Conservation (phyloP, 2,329 filamentous ascomycete genomes). For the Alternaria consortialis region DNA sequence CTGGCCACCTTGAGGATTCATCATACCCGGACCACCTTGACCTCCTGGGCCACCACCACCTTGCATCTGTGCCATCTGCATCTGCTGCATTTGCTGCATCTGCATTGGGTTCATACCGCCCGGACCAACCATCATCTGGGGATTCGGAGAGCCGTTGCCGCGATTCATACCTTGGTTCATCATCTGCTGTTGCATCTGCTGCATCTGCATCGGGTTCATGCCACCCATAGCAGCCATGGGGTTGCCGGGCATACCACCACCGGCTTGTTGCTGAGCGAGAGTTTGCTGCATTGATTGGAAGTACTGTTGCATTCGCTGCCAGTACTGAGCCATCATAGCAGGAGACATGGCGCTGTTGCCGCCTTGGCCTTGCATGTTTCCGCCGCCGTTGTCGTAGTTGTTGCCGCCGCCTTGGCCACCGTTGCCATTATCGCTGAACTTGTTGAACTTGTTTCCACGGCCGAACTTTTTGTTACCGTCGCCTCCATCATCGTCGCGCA, state of each 20-base stretch:
- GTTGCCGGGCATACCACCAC: slow-evolving; percentile 42
- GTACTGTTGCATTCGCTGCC: slow-evolving; percentile 98
- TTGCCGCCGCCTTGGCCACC: slow-evolving; percentile 57
- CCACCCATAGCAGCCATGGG: slow-evolving; percentile 60
- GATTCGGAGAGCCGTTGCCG: slow-evolving; percentile 43
- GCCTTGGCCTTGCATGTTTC: slow-evolving; percentile 52
- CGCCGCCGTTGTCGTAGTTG: slow-evolving; percentile 57
- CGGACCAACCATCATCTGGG: slow-evolving; percentile 54
- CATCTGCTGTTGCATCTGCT: slow-evolving; percentile 54
- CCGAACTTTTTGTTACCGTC: slow-evolving; percentile 65
- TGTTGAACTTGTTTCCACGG: slow-evolving; percentile 49
- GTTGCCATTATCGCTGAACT: slow-evolving; percentile 43
- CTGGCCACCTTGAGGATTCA: slow-evolving; percentile 27
- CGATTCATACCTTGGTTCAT: slow-evolving; percentile 41
- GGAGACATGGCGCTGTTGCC: slow-evolving; percentile 77
- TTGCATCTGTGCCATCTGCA: slow-evolving; percentile 61
- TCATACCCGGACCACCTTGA: slow-evolving; percentile 38
- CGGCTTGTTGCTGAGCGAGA: slow-evolving; percentile 67
- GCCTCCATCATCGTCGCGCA: slow-evolving; percentile 83
- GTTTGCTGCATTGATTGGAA: slow-evolving; percentile 95
- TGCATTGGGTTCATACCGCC: slow-evolving; percentile 75
- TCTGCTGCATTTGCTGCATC: slow-evolving; percentile 72
- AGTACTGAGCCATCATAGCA: slow-evolving; percentile 98
- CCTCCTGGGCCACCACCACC: slow-evolving; percentile 53
- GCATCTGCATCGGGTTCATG: slow-evolving; percentile 67